phyloP scores from a whole-genome alignment of 2,329 filamentous ascomycete species.

The Cytospora chrysosperma region DNA sequence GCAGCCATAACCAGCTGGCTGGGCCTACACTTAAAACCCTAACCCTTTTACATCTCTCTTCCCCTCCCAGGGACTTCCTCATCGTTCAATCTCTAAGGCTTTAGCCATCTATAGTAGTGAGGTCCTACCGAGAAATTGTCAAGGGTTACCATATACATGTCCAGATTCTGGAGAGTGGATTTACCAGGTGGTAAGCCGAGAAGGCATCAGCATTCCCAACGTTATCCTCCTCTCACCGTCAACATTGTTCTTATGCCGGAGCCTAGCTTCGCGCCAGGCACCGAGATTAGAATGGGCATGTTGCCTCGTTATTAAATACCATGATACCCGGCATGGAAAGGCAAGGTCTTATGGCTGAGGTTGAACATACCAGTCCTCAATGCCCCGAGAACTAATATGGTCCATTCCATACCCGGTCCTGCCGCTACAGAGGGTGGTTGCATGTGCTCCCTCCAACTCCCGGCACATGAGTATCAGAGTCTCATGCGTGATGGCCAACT shows the following conservation, averaged over 20 bases:
- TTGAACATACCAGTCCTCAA: too few relatives aligned
- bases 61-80: too few relatives aligned
- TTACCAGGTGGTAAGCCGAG: background rate
- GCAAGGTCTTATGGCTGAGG: background rate
- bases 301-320: too few relatives aligned
- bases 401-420: background rate
- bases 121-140: too few relatives aligned
- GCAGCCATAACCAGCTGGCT: too few relatives aligned
- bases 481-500: slow-evolving; percentile 18
- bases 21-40: too few relatives aligned
- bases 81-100: too few relatives aligned
- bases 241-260: background rate
- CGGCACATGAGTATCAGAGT: slow-evolving; percentile 19
- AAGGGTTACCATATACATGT: background rate
- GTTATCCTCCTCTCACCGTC: background rate
- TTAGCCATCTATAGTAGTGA: too few relatives aligned
- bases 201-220: background rate
- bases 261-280: background rate
- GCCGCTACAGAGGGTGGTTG: background rate
- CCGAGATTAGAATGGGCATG: too few relatives aligned
- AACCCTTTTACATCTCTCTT: too few relatives aligned
- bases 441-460: slow-evolving; percentile 10
- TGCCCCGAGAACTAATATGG: background rate
- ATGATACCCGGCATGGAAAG: background rate
- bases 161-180: background rate